These are phyloP conservation scores for Coniochaeta pulveracea DNA, from an alignment of 2,329 filamentous ascomycete species.

Conservation along the genomic window DNA sequence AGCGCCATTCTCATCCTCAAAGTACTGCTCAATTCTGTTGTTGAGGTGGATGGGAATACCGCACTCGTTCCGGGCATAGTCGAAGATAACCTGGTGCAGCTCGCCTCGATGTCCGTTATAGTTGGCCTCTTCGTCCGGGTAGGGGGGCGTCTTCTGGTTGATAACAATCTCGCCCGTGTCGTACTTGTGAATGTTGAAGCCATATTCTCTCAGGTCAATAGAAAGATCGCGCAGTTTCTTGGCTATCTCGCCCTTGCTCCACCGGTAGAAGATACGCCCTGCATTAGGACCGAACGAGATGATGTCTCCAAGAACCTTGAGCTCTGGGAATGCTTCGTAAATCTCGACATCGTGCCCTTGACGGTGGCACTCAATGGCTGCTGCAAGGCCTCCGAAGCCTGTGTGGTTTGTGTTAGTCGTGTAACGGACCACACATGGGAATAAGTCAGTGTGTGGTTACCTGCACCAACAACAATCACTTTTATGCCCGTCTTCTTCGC, in stretches of 20 bases:
- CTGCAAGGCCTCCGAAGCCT: conserved; percentile 50
- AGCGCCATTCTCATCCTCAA: conserved; percentile 37
- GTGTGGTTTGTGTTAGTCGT: conserved; percentile 6
- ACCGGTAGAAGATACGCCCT: conserved; percentile 49
- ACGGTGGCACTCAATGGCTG: conserved; percentile 50
- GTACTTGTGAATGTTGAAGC: conserved; percentile 52
- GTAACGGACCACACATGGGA: background rate
- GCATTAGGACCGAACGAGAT: conserved; percentile 51
- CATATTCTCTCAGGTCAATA: conserved; percentile 39
- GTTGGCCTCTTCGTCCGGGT: conserved; percentile 34
- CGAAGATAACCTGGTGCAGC: conserved; percentile 46
- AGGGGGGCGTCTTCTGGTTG: conserved; percentile 36
- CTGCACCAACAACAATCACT: conserved; percentile 35
- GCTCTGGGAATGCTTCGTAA: conserved; percentile 44
- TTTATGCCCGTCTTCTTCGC: conserved; percentile 41
- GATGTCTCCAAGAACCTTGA: conserved; percentile 50
- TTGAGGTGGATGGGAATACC: conserved; percentile 44
- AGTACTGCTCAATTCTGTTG: conserved; percentile 38
- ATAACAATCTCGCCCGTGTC: conserved; percentile 48
- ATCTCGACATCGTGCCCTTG: conserved; percentile 48
- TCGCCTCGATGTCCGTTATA: conserved; percentile 52
- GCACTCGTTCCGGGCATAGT: conserved; percentile 42
- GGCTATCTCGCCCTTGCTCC: conserved; percentile 37
- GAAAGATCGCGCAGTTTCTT: conserved; percentile 34
- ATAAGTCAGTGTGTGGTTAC: background rate